A percentile compares a stretch with the other conserved stretches of the same genome.
Evolutionary conservation across 768 basidiomycete species (phyloP).

Genomic region (Tylopilus cervinicoccineus): DNA sequence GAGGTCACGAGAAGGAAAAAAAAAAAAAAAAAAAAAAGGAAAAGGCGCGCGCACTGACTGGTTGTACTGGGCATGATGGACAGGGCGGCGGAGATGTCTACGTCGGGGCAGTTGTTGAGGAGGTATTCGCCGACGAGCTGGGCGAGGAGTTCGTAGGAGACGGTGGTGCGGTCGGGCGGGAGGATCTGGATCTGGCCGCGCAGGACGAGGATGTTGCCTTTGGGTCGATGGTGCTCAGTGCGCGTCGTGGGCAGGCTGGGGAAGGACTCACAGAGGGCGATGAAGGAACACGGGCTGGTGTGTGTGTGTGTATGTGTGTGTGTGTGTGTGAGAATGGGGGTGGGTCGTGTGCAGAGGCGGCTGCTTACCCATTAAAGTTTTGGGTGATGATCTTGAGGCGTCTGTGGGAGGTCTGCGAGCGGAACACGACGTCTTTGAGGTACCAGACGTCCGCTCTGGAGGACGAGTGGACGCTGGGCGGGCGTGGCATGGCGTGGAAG

Average conservation of each 20-base stretch:
- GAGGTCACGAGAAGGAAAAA: neutral
- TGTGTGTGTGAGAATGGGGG: too few species aligned
- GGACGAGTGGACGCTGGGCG: constrained; percentile 26
- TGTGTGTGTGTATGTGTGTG: too few species aligned
- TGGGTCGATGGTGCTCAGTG: neutral
- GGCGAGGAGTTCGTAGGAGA: constrained; percentile 83
- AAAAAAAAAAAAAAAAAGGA: neutral
- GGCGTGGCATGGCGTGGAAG: too few species aligned
- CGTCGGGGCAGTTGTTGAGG: constrained; percentile 45
- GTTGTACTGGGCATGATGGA: constrained; percentile 57
- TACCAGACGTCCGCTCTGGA: constrained; percentile 68
- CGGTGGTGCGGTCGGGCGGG: constrained; percentile 59
- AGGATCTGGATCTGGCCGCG: constrained; percentile 76
- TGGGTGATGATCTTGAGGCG: constrained; percentile 69
- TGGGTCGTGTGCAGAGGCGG: neutral
- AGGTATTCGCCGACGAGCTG: constrained; percentile 83
- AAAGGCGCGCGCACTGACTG: constrained; percentile 48
- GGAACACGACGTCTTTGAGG: constrained; percentile 64
- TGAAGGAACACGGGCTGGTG: constrained; percentile 91
- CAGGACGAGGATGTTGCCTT: constrained; percentile 86
- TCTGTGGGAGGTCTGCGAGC: constrained; percentile 26
- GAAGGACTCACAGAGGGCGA: constrained; percentile 66
- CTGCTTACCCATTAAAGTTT: constrained; percentile 75
- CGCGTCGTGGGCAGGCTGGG: too few species aligned
- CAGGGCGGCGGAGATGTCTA: constrained; percentile 31